Evolutionary conservation across 768 basidiomycete genomes (phyloP).

Genomic region (Leccinum obscurum): DNA sequence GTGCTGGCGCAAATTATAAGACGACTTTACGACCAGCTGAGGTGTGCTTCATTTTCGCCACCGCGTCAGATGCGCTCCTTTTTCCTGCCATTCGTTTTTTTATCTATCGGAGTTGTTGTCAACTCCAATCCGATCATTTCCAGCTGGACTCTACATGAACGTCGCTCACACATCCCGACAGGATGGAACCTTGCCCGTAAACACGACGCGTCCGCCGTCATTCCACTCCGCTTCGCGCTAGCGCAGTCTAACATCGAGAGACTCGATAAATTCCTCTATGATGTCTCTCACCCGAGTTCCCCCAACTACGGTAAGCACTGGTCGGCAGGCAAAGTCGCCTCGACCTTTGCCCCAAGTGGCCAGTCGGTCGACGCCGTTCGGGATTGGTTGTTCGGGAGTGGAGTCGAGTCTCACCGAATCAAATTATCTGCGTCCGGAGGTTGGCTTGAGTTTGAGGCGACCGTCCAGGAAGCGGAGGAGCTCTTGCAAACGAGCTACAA

Average conservation of each 20-base stretch:
- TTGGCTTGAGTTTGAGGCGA: conserved; percentile 44
- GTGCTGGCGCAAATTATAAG: not conserved
- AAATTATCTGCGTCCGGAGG: conserved; percentile 32
- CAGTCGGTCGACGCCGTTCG: conserved; percentile 39
- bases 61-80: conserved; percentile 17
- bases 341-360: conserved; percentile 42
- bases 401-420: conserved; percentile 37
- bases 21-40: not conserved
- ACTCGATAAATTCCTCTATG: conserved; percentile 42
- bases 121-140: conserved; percentile 9
- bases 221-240: conserved; percentile 49
- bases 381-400: conserved; percentile 40
- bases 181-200: conserved; percentile 39
- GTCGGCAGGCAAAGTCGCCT: conserved; percentile 38
- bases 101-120: conserved; percentile 19
- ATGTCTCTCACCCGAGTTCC: conserved; percentile 46
- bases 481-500: conserved; percentile 44
- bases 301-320: conserved; percentile 48
- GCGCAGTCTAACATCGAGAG: conserved; percentile 41
- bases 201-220: conserved; percentile 29
- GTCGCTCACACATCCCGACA: conserved; percentile 36
- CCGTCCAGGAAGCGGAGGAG: conserved; percentile 43
- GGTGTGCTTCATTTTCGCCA: not conserved
- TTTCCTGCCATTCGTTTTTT: conserved; percentile 23
- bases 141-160: conserved; percentile 16